Base-by-base conservation (phyloP, 192 early-diverging fungal species). In the Gamsiella multidivaricata region DNA sequence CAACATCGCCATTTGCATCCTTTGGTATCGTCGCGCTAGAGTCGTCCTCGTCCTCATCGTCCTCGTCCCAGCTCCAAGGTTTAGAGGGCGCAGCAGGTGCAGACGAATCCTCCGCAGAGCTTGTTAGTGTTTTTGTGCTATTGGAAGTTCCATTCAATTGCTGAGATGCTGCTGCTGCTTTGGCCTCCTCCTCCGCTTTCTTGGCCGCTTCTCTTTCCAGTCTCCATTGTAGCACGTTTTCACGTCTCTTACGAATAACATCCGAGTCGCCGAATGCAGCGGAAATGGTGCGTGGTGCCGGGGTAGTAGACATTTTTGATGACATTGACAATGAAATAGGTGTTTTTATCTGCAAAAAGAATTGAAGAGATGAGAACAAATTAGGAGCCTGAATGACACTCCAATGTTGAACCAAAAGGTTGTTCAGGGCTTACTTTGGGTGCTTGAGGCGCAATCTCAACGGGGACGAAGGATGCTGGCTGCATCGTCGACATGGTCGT, bases 181-280 rank as follows among this genome's bases (percentile, higher is more conserved):
- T 81, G 3, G 86, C 79, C 32, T 83, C 55, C 59, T 87, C 81
- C 34, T 89, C 71, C 18, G 69, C 65, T 67, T 86, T 47, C 69
- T 79, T 60, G 52, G 70, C 67, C 23, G 79, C 79, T 58, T 88
- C 88, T 58, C 86, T 86, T 69, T 93, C 88, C 66, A 86, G 88
- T 52, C 89, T 79, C 94, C 94, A 98, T 80, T 92, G 88, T 51
- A 93, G 90, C 15, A 97, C 67, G 33, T 92, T 81, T 83, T 96
- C 95, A 59, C 88, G 88, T 50, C 95, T 71, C 70, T 93, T 88
- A 37, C 92, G 83, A 37, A 87, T 91, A 34, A 92, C 90, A 58
- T 91, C 91, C 10, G 81, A 80, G 23, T 87, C 73, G 53, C 73
- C 80, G 28, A 73, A 69, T 28, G 73, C 52, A 20, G 74, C 68